These are phyloP conservation scores for Podospora fimiseda DNA, from an alignment of 495 filamentous ascomycete genomes.

Conservation along the genomic window DNA sequence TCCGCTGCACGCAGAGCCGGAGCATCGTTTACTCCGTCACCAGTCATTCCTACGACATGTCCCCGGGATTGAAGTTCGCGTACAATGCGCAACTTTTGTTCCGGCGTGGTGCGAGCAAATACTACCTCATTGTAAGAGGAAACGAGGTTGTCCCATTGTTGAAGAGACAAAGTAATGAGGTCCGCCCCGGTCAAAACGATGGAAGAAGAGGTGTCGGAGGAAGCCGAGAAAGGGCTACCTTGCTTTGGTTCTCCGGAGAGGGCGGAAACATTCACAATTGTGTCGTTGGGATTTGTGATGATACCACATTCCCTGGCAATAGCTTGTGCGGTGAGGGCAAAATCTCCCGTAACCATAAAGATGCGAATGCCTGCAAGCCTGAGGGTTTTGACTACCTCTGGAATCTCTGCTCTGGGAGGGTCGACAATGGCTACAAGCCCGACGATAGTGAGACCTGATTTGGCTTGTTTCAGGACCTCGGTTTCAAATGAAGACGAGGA, in stretches of 20 bases:
- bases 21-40: constrained; percentile 81
- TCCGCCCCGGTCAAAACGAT: constrained; percentile 67
- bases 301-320: constrained; percentile 76
- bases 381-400: constrained; percentile 63
- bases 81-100: constrained; percentile 73
- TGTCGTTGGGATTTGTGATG: neutral
- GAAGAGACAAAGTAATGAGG: constrained; percentile 64
- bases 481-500: constrained; percentile 46
- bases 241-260: too few relatives aligned
- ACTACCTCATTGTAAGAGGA: constrained; percentile 64
- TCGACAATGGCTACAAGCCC: constrained; percentile 77
- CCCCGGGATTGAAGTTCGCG: constrained; percentile 59
- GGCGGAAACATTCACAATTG: too few relatives aligned
- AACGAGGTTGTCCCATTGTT: constrained; percentile 57
- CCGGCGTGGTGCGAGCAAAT: constrained; percentile 71
- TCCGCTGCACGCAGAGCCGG: constrained; percentile 74
- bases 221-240: too few relatives aligned
- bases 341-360: constrained; percentile 84
- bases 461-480: constrained; percentile 43
- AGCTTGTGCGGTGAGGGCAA: constrained; percentile 67
- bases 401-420: constrained; percentile 70
- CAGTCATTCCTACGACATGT: constrained; percentile 73
- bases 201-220: too few relatives aligned
- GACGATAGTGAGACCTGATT: constrained; percentile 49
- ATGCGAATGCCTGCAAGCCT: constrained; percentile 66